Percentiles rank a stretch among this genome's conserved stretches.
phyloP scores from a whole-genome alignment of 768 basidiomycete genomes.

The Boletellus sp. region DNA sequence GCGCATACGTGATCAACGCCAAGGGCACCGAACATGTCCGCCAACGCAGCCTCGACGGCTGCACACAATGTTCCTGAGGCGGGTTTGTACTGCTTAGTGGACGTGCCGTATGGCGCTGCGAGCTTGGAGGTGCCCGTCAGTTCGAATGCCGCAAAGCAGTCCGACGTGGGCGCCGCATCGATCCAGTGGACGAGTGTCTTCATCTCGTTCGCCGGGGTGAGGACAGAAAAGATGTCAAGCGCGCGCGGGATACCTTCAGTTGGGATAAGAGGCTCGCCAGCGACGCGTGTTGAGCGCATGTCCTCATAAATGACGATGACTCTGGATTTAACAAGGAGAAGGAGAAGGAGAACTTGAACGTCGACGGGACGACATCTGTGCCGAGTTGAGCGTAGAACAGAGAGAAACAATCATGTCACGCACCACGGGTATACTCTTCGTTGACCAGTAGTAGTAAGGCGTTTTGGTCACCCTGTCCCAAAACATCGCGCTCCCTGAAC shows the following conservation, averaged over 20 bases:
- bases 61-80: constrained; percentile 46
- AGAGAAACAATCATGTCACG: constrained; percentile 7
- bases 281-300: constrained; percentile 53
- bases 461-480: constrained; percentile 51
- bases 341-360: constrained; percentile 47
- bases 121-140: constrained; percentile 49
- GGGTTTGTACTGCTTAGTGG: constrained; percentile 52
- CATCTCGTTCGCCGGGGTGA: constrained; percentile 38
- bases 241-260: constrained; percentile 30
- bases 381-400: background rate
- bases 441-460: constrained; percentile 55
- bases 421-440: constrained; percentile 54
- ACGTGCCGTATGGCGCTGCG: constrained; percentile 42
- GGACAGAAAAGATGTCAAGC: constrained; percentile 40
- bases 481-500: constrained; percentile 43
- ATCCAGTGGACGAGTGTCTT: constrained; percentile 53
- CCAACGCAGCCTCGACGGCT: constrained; percentile 43
- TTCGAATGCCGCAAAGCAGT: constrained; percentile 62
- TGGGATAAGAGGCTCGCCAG: constrained; percentile 34
- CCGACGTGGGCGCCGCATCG: constrained; percentile 30
- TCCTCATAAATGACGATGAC: constrained; percentile 49
- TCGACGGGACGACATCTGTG: constrained; percentile 56
- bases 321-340: constrained; percentile 30
- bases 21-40: constrained; percentile 40
- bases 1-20: constrained; percentile 50